Conservation (phyloP, 2,329 filamentous ascomycete genomes). For the Hirsutella minnesotensis region DNA sequence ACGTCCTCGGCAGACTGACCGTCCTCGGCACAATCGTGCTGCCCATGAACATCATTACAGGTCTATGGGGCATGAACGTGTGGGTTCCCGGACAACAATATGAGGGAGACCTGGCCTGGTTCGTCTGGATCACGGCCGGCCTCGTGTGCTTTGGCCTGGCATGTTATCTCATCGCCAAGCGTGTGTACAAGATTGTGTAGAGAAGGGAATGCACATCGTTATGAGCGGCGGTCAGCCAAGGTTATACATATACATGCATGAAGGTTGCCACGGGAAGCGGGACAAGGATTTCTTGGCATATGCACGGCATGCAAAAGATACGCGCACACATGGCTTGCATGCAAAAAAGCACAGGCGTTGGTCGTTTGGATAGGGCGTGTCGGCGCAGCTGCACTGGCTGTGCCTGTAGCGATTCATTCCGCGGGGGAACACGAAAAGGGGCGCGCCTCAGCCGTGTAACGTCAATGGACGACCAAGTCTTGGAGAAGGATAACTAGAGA, state of each 20-base stretch:
- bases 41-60: constrained; percentile 98
- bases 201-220: neutral
- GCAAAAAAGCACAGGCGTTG: too few relatives aligned
- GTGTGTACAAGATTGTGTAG: constrained; percentile 68
- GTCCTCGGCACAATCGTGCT: constrained; percentile 94
- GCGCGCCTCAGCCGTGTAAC: too few relatives aligned
- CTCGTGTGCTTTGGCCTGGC: constrained; percentile 66
- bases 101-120: constrained; percentile 66
- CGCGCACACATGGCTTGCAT: too few relatives aligned
- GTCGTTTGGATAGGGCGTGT: too few relatives aligned
- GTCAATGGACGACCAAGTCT: too few relatives aligned
- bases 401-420: too few relatives aligned
- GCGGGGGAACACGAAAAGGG: too few relatives aligned
- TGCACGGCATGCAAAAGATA: neutral
- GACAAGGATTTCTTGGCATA: neutral
- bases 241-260: neutral
- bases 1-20: constrained; percentile 88
- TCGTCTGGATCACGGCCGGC: constrained; percentile 61
- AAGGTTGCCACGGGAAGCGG: neutral
- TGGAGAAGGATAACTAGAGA: too few relatives aligned
- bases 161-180: constrained; percentile 74
- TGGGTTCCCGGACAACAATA: constrained; percentile 86
- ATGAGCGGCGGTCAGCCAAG: neutral
- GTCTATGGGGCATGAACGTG: constrained; percentile 98
- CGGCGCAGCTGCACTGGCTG: too few relatives aligned